Base-by-base conservation (phyloP, 164 flowering plant genomes). In the Umbilicus rupestris region DNA sequence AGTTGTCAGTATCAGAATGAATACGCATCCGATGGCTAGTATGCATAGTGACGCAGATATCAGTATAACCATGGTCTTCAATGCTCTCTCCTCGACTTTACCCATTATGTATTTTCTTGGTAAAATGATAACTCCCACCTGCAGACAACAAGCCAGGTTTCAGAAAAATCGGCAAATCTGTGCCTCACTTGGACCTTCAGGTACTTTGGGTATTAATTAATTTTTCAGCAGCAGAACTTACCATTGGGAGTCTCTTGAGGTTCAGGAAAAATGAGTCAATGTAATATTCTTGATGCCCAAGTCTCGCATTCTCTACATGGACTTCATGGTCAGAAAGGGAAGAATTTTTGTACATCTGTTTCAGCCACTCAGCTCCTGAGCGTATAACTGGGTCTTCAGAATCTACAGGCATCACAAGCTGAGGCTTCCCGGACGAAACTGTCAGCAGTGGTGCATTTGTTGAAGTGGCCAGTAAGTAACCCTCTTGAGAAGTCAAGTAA, bases 31-130 rank as follows among this genome's bases (percentile, higher is more conserved):
- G 68, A 87, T 78, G 44, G 83, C 71, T 29, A 94, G 79, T 64
- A 89, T 91, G 68, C 97, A 89, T 45, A 89, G 65, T 26, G 99
- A 94, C 66, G 95, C 99, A 42, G 97, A 89, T 69, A 94, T 89
- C 71, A 94, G 75, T 72, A 89, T 87, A 20, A 90, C 76, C 82
- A 91, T 71, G 14, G 96, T 88, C 69, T 85, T 88, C 57, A 83
- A 74, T 65, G 91, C 94, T 74, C 89, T 83, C 69, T 85, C 89
- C 73, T 94, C 99, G 8, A 84, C 92, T 72, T 88, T 87, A 31
- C 99, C 99, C 99, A 94, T 89, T 73, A 94, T 83, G 64, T 87
- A 82, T 65, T 77, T 80, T 68, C 99, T 79, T 49, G 99, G 99
- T 55, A 94, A 82, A 71, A 94, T 84, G 62, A 94, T 84, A 24